Conservation (phyloP, 352 stramenopile genomes). For the Phytophthora melonis region DNA sequence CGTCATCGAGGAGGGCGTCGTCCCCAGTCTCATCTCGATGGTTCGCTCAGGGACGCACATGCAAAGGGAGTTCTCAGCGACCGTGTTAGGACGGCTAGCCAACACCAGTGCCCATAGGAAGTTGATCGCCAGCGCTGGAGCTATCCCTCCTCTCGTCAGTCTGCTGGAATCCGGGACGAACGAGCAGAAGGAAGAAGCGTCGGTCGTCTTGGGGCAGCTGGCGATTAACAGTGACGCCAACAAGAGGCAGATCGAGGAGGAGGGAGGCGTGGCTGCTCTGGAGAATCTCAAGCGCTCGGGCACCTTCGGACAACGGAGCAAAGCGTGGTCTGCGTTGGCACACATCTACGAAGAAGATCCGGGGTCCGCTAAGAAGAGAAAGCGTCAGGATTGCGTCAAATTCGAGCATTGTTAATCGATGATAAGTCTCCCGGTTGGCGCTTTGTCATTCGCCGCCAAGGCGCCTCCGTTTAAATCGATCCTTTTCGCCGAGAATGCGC, state of each 20-base stretch:
- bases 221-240: not conserved
- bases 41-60: not conserved
- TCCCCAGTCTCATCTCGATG: not conserved
- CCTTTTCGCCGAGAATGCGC: no score
- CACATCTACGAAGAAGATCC: conserved; percentile 1
- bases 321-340: not conserved
- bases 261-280: not conserved
- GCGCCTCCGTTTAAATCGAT: no score
- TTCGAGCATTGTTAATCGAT: no score
- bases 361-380: not conserved
- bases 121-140: not conserved
- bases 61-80: not conserved
- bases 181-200: not conserved
- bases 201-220: not conserved
- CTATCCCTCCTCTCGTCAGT: not conserved
- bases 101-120: not conserved
- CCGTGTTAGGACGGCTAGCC: not conserved
- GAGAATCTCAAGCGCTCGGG: not conserved
- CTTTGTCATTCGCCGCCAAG: no score
- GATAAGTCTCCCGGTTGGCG: no score
- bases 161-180: not conserved
- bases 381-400: not conserved
- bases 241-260: not conserved
- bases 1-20: not conserved
- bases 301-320: not conserved